These are phyloP conservation scores for Somion occarium DNA, from an alignment of 1,284 basidiomycete species.

Conservation along the genomic window DNA sequence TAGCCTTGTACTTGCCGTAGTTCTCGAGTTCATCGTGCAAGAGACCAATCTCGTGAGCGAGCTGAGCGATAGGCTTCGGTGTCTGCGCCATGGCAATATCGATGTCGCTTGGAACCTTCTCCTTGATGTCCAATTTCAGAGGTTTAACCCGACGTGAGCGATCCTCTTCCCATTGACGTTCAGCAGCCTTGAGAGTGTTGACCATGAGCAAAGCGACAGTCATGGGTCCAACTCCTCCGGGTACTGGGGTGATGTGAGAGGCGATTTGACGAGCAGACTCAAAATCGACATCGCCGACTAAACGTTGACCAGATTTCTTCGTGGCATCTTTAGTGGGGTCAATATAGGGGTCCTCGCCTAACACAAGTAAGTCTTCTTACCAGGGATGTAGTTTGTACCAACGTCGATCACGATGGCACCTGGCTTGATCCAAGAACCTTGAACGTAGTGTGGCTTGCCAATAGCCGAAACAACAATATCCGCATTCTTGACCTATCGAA, in stretches of 20 bases:
- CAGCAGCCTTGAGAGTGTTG: constrained; percentile 87
- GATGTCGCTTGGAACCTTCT: constrained; percentile 93
- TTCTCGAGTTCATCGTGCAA: constrained; percentile 86
- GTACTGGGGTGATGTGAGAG: constrained; percentile 93
- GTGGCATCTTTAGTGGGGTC: constrained; percentile 53
- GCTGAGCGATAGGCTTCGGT: constrained; percentile 82
- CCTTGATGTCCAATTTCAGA: constrained; percentile 72
- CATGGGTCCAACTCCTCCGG: constrained; percentile 98
- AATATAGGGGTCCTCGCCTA: background rate
- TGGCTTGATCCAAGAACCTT: constrained; percentile 94
- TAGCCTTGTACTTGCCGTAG: constrained; percentile 97
- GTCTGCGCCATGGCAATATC: constrained; percentile 95
- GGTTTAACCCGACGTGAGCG: constrained; percentile 72
- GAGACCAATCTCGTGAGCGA: constrained; percentile 90
- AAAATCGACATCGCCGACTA: constrained; percentile 96
- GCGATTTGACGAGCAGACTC: constrained; percentile 74
- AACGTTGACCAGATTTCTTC: constrained; percentile 94
- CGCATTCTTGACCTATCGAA: constrained; percentile 67
- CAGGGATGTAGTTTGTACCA: constrained; percentile 95
- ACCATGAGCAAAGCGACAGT: constrained; percentile 98
- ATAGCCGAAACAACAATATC: constrained; percentile 95
- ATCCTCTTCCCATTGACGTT: constrained; percentile 71
- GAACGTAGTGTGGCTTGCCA: constrained; percentile 86
- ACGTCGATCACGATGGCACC: constrained; percentile 95
- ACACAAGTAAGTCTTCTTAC: constrained; percentile 32